phyloP scores from a whole-genome alignment of 2,329 filamentous ascomycete genomes.

The Exophiala xenobiotica region DNA sequence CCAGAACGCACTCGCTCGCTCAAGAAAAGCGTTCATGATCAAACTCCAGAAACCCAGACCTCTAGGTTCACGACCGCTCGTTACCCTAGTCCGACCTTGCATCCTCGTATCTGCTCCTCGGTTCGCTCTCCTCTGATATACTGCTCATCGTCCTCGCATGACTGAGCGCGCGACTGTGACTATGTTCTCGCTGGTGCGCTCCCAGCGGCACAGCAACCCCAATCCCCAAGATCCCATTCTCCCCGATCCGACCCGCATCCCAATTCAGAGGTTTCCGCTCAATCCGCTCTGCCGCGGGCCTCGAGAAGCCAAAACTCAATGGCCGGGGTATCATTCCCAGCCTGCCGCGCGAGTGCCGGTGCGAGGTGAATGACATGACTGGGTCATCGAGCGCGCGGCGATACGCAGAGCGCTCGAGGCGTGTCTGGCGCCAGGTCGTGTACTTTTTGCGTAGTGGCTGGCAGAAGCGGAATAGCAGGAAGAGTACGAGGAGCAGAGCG shows the following conservation, averaged over 20 bases:
- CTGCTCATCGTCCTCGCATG: constrained; percentile 3
- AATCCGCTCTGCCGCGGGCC: constrained; percentile 11
- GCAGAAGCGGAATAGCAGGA: constrained; percentile 21
- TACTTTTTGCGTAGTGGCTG: constrained; percentile 15
- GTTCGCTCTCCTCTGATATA: constrained; percentile 6
- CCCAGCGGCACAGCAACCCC: constrained; percentile 22
- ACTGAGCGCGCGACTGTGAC: not conserved
- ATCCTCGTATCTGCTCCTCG: constrained; percentile 11
- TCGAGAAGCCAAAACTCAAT: constrained; percentile 21
- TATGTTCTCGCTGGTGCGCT: constrained; percentile 10
- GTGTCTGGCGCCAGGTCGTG: constrained; percentile 14
- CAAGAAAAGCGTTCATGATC: not conserved
- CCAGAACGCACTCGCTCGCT: not conserved
- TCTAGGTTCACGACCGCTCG: too few relatives aligned
- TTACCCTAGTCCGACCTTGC: too few relatives aligned
- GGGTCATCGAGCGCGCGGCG: constrained; percentile 25
- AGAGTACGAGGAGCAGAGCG: constrained; percentile 13
- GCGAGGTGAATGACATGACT: constrained; percentile 12
- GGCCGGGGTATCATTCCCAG: constrained; percentile 16
- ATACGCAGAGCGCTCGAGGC: constrained; percentile 23
- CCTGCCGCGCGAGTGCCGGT: constrained; percentile 8
- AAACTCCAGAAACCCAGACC: not conserved
- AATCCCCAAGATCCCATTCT: constrained; percentile 13
- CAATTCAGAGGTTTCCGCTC: constrained; percentile 19
- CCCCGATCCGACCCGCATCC: constrained; percentile 9